Percentiles rank a stretch among this genome's conserved stretches.
phyloP scores from a whole-genome alignment of 805 yeast species.

The Wickerhamiella occidentalis region DNA sequence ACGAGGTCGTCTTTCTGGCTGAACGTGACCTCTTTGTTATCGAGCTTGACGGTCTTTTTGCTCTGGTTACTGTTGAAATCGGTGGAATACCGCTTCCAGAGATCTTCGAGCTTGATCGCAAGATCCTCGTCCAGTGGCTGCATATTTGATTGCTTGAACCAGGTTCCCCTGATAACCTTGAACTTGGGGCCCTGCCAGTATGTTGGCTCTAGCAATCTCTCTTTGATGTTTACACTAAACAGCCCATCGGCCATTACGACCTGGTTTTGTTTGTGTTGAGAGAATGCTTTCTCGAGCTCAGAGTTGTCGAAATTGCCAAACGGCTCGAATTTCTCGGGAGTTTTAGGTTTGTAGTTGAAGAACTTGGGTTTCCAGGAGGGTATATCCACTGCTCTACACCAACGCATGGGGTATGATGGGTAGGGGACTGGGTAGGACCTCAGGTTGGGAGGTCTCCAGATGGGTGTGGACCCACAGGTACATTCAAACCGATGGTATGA shows the following conservation, averaged over 20 bases:
- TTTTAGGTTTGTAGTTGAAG: slow-evolving; percentile 36
- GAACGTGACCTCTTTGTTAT: background rate
- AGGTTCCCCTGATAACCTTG: slow-evolving; percentile 71
- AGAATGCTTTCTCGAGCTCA: slow-evolving; percentile 43
- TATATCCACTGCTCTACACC: slow-evolving; percentile 79
- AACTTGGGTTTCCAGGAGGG: slow-evolving; percentile 59
- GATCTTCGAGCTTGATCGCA: slow-evolving; percentile 48
- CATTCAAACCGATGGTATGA: too few relatives aligned
- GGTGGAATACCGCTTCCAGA: slow-evolving; percentile 31
- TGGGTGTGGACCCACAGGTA: background rate
- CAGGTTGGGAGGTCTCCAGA: too few relatives aligned
- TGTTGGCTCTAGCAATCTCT: slow-evolving; percentile 48
- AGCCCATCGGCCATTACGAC: slow-evolving; percentile 73
- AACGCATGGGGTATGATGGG: too few relatives aligned
- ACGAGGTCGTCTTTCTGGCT: background rate
- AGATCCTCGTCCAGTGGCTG: slow-evolving; percentile 37
- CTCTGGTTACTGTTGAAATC: slow-evolving; percentile 24
- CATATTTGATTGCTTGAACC: slow-evolving; percentile 53
- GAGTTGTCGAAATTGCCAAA: slow-evolving; percentile 54
- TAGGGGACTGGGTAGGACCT: background rate
- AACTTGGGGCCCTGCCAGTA: slow-evolving; percentile 85
- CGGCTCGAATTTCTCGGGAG: slow-evolving; percentile 48
- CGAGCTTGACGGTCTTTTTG: slow-evolving; percentile 17
- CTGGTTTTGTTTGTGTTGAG: slow-evolving; percentile 24
- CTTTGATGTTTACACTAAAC: slow-evolving; percentile 53